phyloP scores from a whole-genome alignment of 176 grass and related monocot genomes.

The Triticum timopheevii region DNA sequence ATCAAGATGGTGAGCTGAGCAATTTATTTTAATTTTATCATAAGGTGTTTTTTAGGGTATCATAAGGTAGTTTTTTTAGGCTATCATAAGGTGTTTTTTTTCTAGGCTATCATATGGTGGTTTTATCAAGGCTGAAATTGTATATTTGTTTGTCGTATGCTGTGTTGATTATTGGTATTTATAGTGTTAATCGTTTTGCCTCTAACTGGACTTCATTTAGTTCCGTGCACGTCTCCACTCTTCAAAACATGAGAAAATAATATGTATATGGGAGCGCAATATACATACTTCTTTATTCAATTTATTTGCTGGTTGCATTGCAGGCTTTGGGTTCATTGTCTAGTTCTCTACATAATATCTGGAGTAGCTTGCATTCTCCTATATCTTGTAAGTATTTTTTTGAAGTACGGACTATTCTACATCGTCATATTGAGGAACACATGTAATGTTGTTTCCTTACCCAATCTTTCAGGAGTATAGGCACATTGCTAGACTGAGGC shows the following conservation, averaged over 20 bases:
- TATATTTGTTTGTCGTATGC: neutral
- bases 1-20: conserved; percentile 66
- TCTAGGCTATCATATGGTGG: neutral
- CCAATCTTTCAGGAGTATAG: conserved; percentile 67
- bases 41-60: neutral
- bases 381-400: conserved; percentile 72
- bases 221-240: neutral
- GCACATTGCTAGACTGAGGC: conserved; percentile 68
- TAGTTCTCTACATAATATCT: conserved; percentile 83
- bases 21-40: neutral
- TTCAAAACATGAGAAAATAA: neutral
- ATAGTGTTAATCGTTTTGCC: conserved; percentile 6
- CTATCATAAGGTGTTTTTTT: neutral
- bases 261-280: neutral
- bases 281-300: neutral
- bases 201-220: neutral
- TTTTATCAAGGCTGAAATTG: neutral
- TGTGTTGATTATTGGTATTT: neutral
- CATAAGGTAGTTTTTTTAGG: neutral
- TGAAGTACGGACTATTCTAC: neutral
- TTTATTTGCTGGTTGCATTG: conserved; percentile 35
- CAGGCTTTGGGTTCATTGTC: conserved; percentile 98
- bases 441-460: neutral
- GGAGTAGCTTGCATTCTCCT: conserved; percentile 84
- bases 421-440: neutral